Conservation (phyloP, 2,329 filamentous ascomycete genomes). For the Aspergillus tanneri region DNA sequence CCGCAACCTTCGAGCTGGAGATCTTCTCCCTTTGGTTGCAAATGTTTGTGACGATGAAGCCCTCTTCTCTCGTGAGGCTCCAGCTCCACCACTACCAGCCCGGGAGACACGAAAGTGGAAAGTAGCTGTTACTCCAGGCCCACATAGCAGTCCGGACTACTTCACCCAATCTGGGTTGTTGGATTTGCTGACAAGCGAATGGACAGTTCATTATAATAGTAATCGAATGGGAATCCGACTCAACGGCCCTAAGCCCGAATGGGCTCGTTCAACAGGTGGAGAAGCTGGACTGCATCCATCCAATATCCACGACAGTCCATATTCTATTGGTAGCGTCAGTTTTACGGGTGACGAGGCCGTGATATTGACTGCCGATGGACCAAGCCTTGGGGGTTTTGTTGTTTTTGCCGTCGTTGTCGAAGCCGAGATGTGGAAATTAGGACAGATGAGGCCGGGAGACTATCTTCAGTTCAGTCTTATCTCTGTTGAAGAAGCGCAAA, state of each 20-base stretch:
- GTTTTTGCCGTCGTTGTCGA: slow-evolving; percentile 1
- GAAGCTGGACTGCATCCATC: slow-evolving; percentile 8
- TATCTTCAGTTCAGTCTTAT: slow-evolving; percentile 3
- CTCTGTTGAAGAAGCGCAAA: slow-evolving; percentile 3
- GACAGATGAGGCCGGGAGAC: slow-evolving; percentile 8
- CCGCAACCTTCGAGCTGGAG: slow-evolving; percentile 1
- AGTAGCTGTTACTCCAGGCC: no score
- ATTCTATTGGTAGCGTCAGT: slow-evolving; percentile 7
- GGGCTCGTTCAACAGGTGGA: slow-evolving; percentile 7
- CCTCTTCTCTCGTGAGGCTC: no score
- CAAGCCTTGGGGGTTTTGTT: slow-evolving; percentile 7
- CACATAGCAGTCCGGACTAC: not conserved
- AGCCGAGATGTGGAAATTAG: slow-evolving; percentile 13
- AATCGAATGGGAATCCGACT: slow-evolving; percentile 6
- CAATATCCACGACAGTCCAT: slow-evolving; percentile 8
- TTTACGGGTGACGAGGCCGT: slow-evolving; percentile 11
- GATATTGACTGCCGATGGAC: slow-evolving; percentile 6
- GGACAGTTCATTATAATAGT: slow-evolving; percentile 1
- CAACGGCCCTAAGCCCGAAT: slow-evolving; percentile 4
- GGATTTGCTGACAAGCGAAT: not conserved
- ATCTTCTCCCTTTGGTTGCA: not conserved
- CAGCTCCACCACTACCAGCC: no score
- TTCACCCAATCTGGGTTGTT: not conserved
- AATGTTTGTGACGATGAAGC: no score
- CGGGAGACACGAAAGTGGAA: no score